Evolutionary conservation across 139 green algal species (phyloP), one percentile per base, ranked within the genome.

Genomic region (Yamagishiella unicocca): DNA sequence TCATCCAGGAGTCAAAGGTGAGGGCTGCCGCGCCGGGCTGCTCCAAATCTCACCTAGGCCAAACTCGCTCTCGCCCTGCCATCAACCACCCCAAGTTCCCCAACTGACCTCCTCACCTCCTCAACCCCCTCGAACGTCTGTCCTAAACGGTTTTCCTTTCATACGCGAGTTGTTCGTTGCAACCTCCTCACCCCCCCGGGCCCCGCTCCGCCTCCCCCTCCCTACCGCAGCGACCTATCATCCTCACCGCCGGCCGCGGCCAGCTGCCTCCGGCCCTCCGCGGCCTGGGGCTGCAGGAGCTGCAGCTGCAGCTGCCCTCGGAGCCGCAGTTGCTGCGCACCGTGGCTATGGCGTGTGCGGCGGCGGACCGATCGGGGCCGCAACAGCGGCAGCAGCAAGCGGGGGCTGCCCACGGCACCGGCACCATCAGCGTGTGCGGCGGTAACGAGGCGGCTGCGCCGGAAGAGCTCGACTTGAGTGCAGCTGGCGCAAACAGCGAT

Each of bases 1-100:
- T 58, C 50, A 66, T 94, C n/a, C 42, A 37, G 21, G 75, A 90
- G 24, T 86, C 87, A 64, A 92, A 92, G 89, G 88, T 89, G 29
- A n/a, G 87, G 38, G 25, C 58, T 27, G n/a, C n/a, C n/a, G n/a
- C n/a, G n/a, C n/a, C n/a, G n/a, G n/a, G n/a, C n/a, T n/a, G n/a
- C n/a, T n/a, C n/a, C n/a, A n/a, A n/a, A n/a, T n/a, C n/a, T n/a
- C n/a, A n/a, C n/a, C n/a, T n/a, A n/a, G n/a, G n/a, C n/a, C n/a
- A n/a, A n/a, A n/a, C n/a, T n/a, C n/a, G n/a, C n/a, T n/a, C n/a
- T n/a, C n/a, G n/a, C n/a, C n/a, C n/a, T n/a, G n/a, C n/a, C n/a
- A n/a, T n/a, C n/a, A n/a, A n/a, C n/a, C n/a, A n/a, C n/a, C n/a
- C n/a, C n/a, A n/a, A n/a, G n/a, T n/a, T n/a, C n/a, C n/a, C n/a